Conservation (phyloP, 768 basidiomycete genomes). For the Tylopilus intermedius region DNA sequence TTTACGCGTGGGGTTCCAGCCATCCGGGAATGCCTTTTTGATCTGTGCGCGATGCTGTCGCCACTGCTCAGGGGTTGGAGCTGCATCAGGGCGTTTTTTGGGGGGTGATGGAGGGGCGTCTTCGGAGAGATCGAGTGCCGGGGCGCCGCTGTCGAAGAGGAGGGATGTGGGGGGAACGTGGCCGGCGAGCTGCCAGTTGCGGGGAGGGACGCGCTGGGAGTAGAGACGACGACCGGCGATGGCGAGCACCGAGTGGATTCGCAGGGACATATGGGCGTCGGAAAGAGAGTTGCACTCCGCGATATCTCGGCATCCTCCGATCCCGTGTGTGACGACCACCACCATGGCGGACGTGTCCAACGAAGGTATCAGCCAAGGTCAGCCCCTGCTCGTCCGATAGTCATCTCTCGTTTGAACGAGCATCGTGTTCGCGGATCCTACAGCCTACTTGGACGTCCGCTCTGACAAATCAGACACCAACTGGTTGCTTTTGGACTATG, state of each 20-base stretch:
- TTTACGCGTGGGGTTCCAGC: conserved; percentile 78
- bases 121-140: conserved; percentile 25
- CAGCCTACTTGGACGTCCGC: conserved; percentile 87
- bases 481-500: conserved; percentile 90
- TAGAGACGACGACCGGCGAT: conserved; percentile 22
- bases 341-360: conserved; percentile 78
- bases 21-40: conserved; percentile 52
- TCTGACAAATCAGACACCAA: conserved; percentile 81
- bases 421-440: background rate
- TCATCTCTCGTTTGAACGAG: conserved; percentile 14
- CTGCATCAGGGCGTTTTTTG: conserved; percentile 10
- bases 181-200: conserved; percentile 29
- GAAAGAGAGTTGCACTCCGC: conserved; percentile 10
- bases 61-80: conserved; percentile 42
- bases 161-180: conserved; percentile 31
- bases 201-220: conserved; percentile 23
- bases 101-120: conserved; percentile 28
- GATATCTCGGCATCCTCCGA: conserved; percentile 23
- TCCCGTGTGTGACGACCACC: background rate
- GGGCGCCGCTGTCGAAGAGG: conserved; percentile 14
- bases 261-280: conserved; percentile 12
- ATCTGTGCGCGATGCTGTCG: conserved; percentile 47
- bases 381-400: conserved; percentile 15
- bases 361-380: conserved; percentile 69
- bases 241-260: conserved; percentile 8